Evolutionary conservation across 108 stramenopile species (phyloP).

Genomic region (Pseudonitzschia pungens): DNA sequence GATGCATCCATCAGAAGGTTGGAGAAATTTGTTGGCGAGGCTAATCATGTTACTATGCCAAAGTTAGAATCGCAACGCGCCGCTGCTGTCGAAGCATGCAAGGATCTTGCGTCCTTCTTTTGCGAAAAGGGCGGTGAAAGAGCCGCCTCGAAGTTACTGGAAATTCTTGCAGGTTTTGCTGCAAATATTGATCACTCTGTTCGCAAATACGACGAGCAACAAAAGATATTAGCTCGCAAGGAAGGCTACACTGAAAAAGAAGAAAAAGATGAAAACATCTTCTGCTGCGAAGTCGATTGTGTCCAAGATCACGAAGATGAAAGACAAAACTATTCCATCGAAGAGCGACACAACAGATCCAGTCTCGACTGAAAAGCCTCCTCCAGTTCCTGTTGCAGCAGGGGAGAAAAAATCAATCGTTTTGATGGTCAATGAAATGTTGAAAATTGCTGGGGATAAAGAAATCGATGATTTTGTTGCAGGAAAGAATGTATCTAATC

Average conservation of each 20-base stretch:
- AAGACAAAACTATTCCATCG: constrained; percentile 25
- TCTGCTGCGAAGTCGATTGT: constrained; percentile 17
- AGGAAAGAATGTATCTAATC: constrained; percentile 57
- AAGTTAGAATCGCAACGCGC: constrained; percentile 47
- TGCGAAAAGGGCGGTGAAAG: constrained; percentile 79
- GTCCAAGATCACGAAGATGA: constrained; percentile 7
- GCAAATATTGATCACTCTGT: constrained; percentile 59
- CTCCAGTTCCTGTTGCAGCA: background rate
- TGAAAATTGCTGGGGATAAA: constrained; percentile 59
- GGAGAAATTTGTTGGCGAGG: constrained; percentile 60
- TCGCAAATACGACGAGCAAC: constrained; percentile 63
- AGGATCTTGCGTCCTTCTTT: constrained; percentile 70
- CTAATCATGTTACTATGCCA: constrained; percentile 33
- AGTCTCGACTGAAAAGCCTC: constrained; percentile 21
- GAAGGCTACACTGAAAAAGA: constrained; percentile 44
- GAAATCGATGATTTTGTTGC: constrained; percentile 62
- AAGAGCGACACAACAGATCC: constrained; percentile 30
- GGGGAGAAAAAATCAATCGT: constrained; percentile 53
- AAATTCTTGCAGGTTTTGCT: constrained; percentile 71
- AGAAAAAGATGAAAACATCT: constrained; percentile 19
- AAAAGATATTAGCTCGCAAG: constrained; percentile 44
- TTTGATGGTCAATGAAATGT: constrained; percentile 76
- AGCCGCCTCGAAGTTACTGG: constrained; percentile 50
- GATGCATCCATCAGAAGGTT: constrained; percentile 54
- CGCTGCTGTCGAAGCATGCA: constrained; percentile 65